Evolutionary conservation across 352 stramenopile species (phyloP), one percentile per base, ranked within the genome.

Genomic region (Phytophthora sojae): DNA sequence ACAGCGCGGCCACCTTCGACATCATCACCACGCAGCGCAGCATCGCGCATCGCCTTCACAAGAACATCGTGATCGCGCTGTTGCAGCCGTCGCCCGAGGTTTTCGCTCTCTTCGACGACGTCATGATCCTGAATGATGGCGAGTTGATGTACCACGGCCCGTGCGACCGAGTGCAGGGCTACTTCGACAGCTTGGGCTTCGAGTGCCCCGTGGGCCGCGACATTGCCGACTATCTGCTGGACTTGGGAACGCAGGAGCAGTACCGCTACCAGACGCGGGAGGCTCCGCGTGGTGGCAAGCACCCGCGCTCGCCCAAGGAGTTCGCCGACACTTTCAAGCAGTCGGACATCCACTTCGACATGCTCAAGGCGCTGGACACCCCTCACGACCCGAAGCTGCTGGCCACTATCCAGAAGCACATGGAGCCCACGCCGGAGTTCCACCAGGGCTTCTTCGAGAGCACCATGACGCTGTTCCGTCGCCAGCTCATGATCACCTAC

Each of bases 71-170:
- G 6, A 76, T 97, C 14, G 85, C 87, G 6, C 65, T 97, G 45
- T 65, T 97, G 21, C 77, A 98, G 72, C 93, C 94, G 32, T 82
- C 93, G 14, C 94, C 94, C 0, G 93, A 98, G 77, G 91, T 95
- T 5, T 95, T 96, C 45, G 78, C 83, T 11, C 71, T 97, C 9
- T 98, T 98, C 77, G 67, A 75, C 61, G 61, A 75, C 19, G 67
- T 75, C 35, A 69, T 74, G 55, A 74, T 74, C 30, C 23, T 98
- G 35, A 88, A 91, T 73, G 76, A 94, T 39, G 92, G 93, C 32
- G 60, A 82, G 25, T 68, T 98, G 17, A 88, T 98, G 51, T 98
- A 95, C 69, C 71, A 63, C 51, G 75, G 75, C 2, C 75, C 75
- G 0, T 58, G 63, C 79, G 91, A 53, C 69, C 80, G 84, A n/a